Evolutionary conservation across 2,329 filamentous ascomycete species (phyloP).

Genomic region (Corinectria fuckeliana): DNA sequence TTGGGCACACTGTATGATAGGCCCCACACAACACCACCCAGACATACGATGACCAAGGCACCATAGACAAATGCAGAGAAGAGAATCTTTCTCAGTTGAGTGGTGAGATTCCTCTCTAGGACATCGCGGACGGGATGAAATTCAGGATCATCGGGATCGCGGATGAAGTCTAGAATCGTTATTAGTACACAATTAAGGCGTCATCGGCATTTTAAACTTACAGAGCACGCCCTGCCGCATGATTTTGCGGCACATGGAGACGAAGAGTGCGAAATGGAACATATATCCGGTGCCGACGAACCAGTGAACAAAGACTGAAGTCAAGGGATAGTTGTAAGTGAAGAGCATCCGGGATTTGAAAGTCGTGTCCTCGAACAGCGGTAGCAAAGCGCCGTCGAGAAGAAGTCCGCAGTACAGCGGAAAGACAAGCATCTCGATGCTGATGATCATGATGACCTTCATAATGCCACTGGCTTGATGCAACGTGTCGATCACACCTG

Average conservation of each 20-base stretch:
- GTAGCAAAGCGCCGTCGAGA: conserved; percentile 85
- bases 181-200: conserved; percentile 19
- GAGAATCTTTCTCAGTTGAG: conserved; percentile 92
- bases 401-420: conserved; percentile 94
- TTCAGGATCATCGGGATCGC: conserved; percentile 96
- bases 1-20: conserved; percentile 70
- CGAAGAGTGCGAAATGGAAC: conserved; percentile 99
- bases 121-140: conserved; percentile 98
- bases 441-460: conserved; percentile 98
- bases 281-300: conserved; percentile 99
- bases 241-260: conserved; percentile 98
- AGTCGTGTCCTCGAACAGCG: conserved; percentile 84
- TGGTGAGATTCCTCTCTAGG: conserved; percentile 88
- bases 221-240: conserved; percentile 93
- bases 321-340: conserved; percentile 79
- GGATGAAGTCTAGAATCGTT: conserved; percentile 77
- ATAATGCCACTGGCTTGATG: conserved; percentile 95
- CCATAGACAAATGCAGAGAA: conserved; percentile 97
- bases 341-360: conserved; percentile 80
- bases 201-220: conserved; percentile 54
- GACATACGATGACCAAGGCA: conserved; percentile 86
- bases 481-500: conserved; percentile 79
- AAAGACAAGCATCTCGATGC: conserved; percentile 98
- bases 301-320: conserved; percentile 97
- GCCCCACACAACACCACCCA: conserved; percentile 97